phyloP scores from a whole-genome alignment of 805 yeast genomes.

The Torulaspora microellipsoides region DNA sequence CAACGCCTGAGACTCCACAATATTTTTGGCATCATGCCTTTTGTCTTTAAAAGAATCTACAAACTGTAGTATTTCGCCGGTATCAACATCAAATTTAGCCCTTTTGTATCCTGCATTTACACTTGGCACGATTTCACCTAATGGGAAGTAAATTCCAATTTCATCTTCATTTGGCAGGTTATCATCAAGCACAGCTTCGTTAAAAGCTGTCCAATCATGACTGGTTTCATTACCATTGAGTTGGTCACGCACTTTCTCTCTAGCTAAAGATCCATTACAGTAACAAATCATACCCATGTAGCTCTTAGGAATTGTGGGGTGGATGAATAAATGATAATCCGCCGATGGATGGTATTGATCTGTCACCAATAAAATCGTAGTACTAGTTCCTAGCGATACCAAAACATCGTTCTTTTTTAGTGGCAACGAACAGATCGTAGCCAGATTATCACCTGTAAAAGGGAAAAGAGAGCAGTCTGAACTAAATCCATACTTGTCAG shows the following conservation, averaged over 20 bases:
- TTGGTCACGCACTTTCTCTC: conserved; percentile 68
- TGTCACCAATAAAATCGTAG: conserved; percentile 80
- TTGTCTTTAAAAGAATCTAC: conserved; percentile 42
- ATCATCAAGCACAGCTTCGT: conserved; percentile 38
- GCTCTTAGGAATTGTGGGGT: conserved; percentile 70
- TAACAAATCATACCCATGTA: conserved; percentile 96
- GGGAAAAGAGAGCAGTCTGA: conserved; percentile 58
- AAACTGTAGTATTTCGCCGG: conserved; percentile 28
- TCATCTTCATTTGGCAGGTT: conserved; percentile 41
- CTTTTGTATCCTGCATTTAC: conserved; percentile 60
- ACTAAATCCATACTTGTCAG: conserved; percentile 57
- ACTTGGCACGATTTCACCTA: conserved; percentile 89
- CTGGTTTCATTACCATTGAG: conserved; percentile 40
- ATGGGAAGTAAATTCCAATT: conserved; percentile 79
- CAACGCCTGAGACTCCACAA: conserved; percentile 82
- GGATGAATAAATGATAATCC: conserved; percentile 79
- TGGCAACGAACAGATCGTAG: conserved; percentile 81
- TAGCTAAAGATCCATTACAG: conserved; percentile 83
- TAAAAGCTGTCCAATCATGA: conserved; percentile 58
- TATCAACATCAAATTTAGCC: conserved; percentile 37
- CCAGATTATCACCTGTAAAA: conserved; percentile 88
- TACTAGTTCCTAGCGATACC: conserved; percentile 85
- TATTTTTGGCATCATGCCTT: conserved; percentile 66
- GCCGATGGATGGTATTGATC: conserved; percentile 72
- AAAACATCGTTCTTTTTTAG: conserved; percentile 69